Percentiles rank a stretch among this genome's conserved stretches.
These are phyloP conservation scores for Scheffersomyces stipitis DNA, from an alignment of 805 yeast genomes.

Conservation along the genomic window DNA sequence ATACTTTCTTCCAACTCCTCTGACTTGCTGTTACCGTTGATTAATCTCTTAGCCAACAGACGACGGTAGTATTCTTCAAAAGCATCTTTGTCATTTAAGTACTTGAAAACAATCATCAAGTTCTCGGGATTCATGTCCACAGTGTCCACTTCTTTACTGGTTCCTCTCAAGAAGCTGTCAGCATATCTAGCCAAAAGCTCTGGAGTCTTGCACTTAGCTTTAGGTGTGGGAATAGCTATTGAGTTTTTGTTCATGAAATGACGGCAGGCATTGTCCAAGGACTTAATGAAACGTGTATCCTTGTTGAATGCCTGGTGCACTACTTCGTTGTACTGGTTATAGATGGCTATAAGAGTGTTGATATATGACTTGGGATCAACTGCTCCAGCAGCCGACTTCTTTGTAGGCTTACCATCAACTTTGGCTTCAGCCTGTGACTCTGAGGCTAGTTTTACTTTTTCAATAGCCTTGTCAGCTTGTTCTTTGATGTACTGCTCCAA, in stretches of 20 bases:
- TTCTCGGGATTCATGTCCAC: constrained; percentile 79
- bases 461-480: constrained; percentile 50
- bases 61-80: constrained; percentile 93
- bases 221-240: constrained; percentile 68
- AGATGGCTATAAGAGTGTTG: constrained; percentile 69
- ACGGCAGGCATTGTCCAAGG: constrained; percentile 87
- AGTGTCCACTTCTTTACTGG: constrained; percentile 65
- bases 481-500: constrained; percentile 71
- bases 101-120: constrained; percentile 82
- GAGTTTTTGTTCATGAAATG: constrained; percentile 78
- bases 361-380: constrained; percentile 80
- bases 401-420: constrained; percentile 15
- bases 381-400: constrained; percentile 18
- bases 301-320: constrained; percentile 67
- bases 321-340: constrained; percentile 63
- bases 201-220: constrained; percentile 75
- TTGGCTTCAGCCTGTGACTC: constrained; percentile 23
- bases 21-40: constrained; percentile 80
- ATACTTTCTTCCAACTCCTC: constrained; percentile 84
- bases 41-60: constrained; percentile 82
- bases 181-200: constrained; percentile 88
- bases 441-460: constrained; percentile 44
- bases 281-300: constrained; percentile 77
- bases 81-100: constrained; percentile 90
- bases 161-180: constrained; percentile 77